These are phyloP conservation scores for Salix dunnii DNA, from an alignment of 345 rosid species.

Conservation along the genomic window DNA sequence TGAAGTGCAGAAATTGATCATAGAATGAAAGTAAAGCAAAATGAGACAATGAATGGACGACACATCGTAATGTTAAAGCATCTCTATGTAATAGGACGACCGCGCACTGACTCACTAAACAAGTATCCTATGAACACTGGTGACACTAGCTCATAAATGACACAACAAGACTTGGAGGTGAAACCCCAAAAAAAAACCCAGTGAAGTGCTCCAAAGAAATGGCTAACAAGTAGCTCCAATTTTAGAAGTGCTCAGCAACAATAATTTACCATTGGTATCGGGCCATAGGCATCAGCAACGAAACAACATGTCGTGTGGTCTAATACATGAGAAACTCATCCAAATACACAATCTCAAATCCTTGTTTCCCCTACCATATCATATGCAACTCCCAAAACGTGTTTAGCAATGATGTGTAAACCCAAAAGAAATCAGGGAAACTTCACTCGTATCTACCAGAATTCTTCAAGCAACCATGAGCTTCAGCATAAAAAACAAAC, in stretches of 20 bases:
- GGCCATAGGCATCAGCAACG: not conserved
- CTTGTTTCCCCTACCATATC: not conserved
- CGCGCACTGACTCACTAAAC: not conserved
- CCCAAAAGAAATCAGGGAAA: not conserved
- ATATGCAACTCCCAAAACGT: not conserved
- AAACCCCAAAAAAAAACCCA: too few relatives aligned
- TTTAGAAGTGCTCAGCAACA: not conserved
- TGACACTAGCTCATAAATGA: not conserved
- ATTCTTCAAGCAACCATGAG: not conserved
- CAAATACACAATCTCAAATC: not conserved
- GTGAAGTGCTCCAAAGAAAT: not conserved
- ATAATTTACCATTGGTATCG: too few relatives aligned
- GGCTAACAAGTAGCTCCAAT: not conserved
- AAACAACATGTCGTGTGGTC: not conserved
- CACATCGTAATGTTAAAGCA: not conserved
- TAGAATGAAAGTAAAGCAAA: not conserved
- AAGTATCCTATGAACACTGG: not conserved
- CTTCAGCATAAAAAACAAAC: not conserved
- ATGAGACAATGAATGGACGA: not conserved
- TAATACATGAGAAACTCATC: not conserved
- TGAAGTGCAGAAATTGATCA: too few relatives aligned
- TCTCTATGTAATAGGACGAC: not conserved
- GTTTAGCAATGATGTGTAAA: not conserved
- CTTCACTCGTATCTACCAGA: not conserved
- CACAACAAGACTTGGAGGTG: not conserved